Evolutionary conservation across 139 green algal genomes (phyloP).

Genomic region (Chlorella ohadii): DNA sequence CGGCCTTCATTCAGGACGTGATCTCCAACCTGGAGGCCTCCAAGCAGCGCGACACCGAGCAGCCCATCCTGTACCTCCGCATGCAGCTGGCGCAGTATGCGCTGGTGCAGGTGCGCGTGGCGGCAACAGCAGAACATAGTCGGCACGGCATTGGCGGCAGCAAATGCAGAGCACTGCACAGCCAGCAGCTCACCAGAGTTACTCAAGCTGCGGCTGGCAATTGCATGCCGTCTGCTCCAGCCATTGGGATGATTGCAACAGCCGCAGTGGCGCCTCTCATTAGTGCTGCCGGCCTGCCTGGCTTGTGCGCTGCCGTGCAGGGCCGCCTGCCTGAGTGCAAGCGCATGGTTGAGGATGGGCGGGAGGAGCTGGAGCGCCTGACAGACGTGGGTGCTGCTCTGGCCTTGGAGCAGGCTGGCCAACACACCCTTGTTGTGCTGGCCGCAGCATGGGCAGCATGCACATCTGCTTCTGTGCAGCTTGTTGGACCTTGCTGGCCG

Average conservation of each 20-base stretch:
- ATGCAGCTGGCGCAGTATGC: conserved; percentile 94
- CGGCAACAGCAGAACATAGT: too few species aligned
- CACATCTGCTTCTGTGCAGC: too few species aligned
- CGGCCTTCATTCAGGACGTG: conserved; percentile 75
- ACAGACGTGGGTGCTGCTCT: conserved; percentile 50
- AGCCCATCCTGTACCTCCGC: conserved; percentile 90
- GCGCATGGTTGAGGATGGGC: conserved; percentile 69
- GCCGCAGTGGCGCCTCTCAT: too few species aligned
- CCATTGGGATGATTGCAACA: too few species aligned
- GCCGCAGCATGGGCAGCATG: background rate
- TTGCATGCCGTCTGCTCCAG: too few species aligned
- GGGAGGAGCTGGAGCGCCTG: conserved; percentile 65
- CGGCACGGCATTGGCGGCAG: too few species aligned
- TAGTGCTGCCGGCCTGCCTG: too few species aligned
- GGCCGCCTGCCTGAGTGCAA: conserved; percentile 76
- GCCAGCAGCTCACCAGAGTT: too few species aligned
- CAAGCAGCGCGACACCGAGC: conserved; percentile 68
- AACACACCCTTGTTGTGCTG: background rate
- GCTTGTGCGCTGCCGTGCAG: background rate
- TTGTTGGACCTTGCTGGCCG: background rate
- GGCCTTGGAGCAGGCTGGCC: background rate
- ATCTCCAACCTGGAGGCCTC: conserved; percentile 68
- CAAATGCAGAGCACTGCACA: too few species aligned
- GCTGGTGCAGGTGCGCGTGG: conserved; percentile 57
- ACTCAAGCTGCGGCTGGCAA: too few species aligned